Percentiles rank a stretch among this genome's conserved stretches.
Evolutionary conservation across 2,329 filamentous ascomycete species (phyloP).

Genomic region (Microsporum canis): DNA sequence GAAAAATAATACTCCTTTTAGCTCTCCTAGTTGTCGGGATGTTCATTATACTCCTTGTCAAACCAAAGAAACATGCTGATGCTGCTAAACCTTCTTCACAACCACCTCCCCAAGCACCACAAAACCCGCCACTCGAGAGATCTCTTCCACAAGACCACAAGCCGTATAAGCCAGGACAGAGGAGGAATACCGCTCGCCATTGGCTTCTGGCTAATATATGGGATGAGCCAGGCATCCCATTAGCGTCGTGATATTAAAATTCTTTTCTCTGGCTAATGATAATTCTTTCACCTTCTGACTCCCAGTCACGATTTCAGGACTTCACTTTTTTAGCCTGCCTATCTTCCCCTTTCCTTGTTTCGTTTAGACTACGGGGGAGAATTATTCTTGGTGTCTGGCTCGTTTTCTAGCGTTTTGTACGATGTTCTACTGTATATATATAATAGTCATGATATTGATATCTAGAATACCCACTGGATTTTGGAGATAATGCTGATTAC

Average conservation of each 20-base stretch:
- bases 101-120: constrained; percentile 16
- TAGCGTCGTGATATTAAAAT: neutral
- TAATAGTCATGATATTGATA: neutral
- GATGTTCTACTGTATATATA: neutral
- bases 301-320: neutral
- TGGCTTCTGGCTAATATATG: neutral
- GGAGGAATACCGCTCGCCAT: neutral
- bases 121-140: constrained; percentile 12
- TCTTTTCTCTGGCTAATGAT: neutral
- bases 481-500: neutral
- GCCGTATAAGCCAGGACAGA: neutral
- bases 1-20: constrained; percentile 85
- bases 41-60: constrained; percentile 72
- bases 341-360: neutral
- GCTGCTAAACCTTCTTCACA: constrained; percentile 18
- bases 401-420: neutral
- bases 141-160: neutral
- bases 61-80: constrained; percentile 48
- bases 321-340: neutral
- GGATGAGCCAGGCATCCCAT: neutral
- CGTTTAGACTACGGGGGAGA: neutral
- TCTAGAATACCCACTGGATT: neutral
- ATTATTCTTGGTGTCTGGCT: neutral
- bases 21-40: constrained; percentile 72
- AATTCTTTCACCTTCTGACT: neutral